These are phyloP conservation scores for Daedalea quercina DNA, from an alignment of 768 basidiomycete species.

Conservation along the genomic window DNA sequence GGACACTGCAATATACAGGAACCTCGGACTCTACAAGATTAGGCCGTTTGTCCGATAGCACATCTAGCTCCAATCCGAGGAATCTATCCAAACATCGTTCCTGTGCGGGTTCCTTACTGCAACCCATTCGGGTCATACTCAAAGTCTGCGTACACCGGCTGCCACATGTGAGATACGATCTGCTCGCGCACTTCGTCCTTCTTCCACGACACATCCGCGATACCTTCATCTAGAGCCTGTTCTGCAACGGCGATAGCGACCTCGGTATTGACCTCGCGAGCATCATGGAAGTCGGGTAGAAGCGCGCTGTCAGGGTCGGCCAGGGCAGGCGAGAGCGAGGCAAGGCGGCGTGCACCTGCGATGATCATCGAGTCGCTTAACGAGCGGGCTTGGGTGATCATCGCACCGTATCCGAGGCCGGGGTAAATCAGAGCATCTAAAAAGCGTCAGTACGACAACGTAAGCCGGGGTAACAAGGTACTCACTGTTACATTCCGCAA, in stretches of 20 bases:
- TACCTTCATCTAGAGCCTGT: slow-evolving; percentile 69
- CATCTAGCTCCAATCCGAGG: too few relatives aligned
- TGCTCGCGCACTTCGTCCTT: slow-evolving; percentile 48
- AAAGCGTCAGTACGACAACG: neutral
- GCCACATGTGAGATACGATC: slow-evolving; percentile 51
- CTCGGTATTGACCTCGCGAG: slow-evolving; percentile 69
- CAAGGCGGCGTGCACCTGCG: slow-evolving; percentile 68
- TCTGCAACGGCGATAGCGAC: slow-evolving; percentile 79
- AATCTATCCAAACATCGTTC: too few relatives aligned
- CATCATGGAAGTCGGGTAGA: slow-evolving; percentile 71
- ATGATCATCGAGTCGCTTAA: slow-evolving; percentile 88
- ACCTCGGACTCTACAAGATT: too few relatives aligned
- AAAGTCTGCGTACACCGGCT: slow-evolving; percentile 58
- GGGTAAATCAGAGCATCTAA: slow-evolving; percentile 77
- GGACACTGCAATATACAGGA: too few relatives aligned
- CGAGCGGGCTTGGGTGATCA: slow-evolving; percentile 53
- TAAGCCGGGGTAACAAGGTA: neutral
- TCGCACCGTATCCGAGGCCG: slow-evolving; percentile 76
- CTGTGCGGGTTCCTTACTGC: neutral
- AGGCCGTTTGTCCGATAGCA: too few relatives aligned
- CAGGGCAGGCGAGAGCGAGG: slow-evolving; percentile 68
- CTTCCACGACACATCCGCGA: slow-evolving; percentile 50
- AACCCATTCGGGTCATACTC: slow-evolving; percentile 52
- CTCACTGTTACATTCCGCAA: slow-evolving; percentile 69
- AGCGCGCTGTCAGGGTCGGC: slow-evolving; percentile 65